A percentile compares a stretch with the other conserved stretches of the same genome.
Evolutionary conservation across 768 basidiomycete genomes (phyloP).

Genomic region (Leccinum barrowsii): DNA sequence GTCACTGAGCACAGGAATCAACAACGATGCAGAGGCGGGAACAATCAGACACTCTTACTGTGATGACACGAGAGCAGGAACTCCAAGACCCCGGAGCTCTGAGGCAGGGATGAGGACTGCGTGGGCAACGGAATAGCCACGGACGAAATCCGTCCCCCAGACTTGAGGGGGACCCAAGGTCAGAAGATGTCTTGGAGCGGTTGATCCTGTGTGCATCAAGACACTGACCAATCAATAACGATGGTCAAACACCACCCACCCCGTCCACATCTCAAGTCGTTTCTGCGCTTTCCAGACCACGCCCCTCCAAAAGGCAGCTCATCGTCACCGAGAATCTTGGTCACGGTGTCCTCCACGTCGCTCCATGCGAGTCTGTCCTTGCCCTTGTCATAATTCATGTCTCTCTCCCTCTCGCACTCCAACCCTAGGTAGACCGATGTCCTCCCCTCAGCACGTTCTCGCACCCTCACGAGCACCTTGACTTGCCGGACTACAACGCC

Average conservation of each 20-base stretch:
- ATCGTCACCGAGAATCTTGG: constrained; percentile 28
- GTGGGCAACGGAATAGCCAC: constrained; percentile 30
- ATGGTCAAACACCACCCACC: constrained; percentile 31
- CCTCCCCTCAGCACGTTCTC: constrained; percentile 27
- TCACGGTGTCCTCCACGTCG: constrained; percentile 26
- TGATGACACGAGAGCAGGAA: constrained; percentile 41
- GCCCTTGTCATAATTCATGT: constrained; percentile 26
- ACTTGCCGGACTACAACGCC: constrained; percentile 33
- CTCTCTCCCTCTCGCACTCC: constrained; percentile 28
- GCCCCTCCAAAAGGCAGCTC: constrained; percentile 33
- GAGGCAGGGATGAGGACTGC: constrained; percentile 31
- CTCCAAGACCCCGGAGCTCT: constrained; percentile 13
- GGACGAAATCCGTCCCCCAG: constrained; percentile 21
- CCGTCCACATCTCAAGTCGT: constrained; percentile 48
- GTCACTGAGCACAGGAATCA: constrained; percentile 11
- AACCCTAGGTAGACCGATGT: constrained; percentile 8
- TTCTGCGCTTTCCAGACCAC: constrained; percentile 43
- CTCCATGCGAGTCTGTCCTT: constrained; percentile 29
- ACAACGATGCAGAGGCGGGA: neutral
- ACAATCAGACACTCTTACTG: constrained; percentile 26
- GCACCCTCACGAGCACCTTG: constrained; percentile 25
- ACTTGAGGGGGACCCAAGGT: constrained; percentile 24
- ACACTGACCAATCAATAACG: neutral
- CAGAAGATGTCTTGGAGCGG: constrained; percentile 31
- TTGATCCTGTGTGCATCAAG: constrained; percentile 29